Percentiles rank a stretch among this genome's conserved stretches.
Conservation (phyloP, 768 basidiomycete genomes). For the Rickenella mellea region DNA sequence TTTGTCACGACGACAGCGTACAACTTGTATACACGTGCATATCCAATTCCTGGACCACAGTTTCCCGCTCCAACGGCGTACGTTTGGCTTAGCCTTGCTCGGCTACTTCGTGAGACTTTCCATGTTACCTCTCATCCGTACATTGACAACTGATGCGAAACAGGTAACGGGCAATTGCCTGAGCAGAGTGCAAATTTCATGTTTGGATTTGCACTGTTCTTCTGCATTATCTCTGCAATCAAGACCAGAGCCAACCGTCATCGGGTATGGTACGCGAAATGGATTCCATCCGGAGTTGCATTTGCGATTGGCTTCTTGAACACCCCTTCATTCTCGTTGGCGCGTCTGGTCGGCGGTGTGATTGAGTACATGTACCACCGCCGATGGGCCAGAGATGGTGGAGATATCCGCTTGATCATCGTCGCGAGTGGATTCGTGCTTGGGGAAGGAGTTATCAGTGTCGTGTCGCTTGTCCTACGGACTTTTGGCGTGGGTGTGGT, state of each 20-base stretch:
- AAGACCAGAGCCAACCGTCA: slow-evolving; percentile 52
- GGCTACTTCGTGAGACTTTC: slow-evolving; percentile 54
- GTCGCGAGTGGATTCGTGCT: slow-evolving; percentile 93
- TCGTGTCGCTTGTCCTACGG: slow-evolving; percentile 65
- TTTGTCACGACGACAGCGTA: slow-evolving; percentile 84
- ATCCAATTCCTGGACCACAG: slow-evolving; percentile 85
- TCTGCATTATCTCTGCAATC: slow-evolving; percentile 53
- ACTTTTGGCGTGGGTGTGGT: slow-evolving; percentile 64
- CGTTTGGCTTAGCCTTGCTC: slow-evolving; percentile 79
- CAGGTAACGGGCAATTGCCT: slow-evolving; percentile 79
- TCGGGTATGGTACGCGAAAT: slow-evolving; percentile 48
- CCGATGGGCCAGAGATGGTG: slow-evolving; percentile 26
- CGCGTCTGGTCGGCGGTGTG: slow-evolving; percentile 81
- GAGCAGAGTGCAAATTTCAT: slow-evolving; percentile 69
- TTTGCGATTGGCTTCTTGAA: slow-evolving; percentile 96
- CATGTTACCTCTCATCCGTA: background rate
- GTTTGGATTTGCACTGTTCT: slow-evolving; percentile 64
- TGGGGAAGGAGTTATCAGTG: slow-evolving; percentile 86
- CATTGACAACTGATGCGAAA: slow-evolving; percentile 22
- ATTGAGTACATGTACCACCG: slow-evolving; percentile 62
- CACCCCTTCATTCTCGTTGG: slow-evolving; percentile 89
- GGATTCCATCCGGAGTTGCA: slow-evolving; percentile 88
- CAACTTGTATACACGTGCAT: slow-evolving; percentile 77
- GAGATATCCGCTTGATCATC: slow-evolving; percentile 69
- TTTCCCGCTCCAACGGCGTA: slow-evolving; percentile 95